A percentile compares a stretch with the other conserved stretches of the same genome.
phyloP scores from a whole-genome alignment of 495 filamentous ascomycete genomes.

The Trichoderma erinaceum region DNA sequence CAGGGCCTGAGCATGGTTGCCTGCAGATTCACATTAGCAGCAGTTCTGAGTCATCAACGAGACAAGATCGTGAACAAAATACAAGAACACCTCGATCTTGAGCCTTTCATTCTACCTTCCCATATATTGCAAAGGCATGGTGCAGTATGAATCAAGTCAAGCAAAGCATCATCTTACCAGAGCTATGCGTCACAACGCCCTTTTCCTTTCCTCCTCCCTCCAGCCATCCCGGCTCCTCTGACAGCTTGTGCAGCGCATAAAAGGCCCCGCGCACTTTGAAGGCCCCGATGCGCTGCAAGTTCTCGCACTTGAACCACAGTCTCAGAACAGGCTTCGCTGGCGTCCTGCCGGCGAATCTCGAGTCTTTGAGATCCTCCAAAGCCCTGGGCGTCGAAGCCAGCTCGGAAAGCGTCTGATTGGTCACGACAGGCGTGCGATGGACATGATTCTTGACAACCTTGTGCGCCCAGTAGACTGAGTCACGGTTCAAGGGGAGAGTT shows the following conservation, averaged over 20 bases:
- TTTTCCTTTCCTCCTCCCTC: constrained; percentile 43
- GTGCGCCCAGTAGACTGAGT: constrained; percentile 64
- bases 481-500: constrained; percentile 57
- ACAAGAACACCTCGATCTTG: not conserved
- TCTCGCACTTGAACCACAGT: constrained; percentile 96
- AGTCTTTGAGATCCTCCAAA: constrained; percentile 45
- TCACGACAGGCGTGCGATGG: constrained; percentile 78
- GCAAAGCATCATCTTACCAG: constrained; percentile 49
- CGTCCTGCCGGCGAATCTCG: constrained; percentile 49
- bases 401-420: constrained; percentile 61
- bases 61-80: not conserved
- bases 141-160: constrained; percentile 14
- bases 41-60: not conserved
- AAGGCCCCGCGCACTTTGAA: constrained; percentile 93
- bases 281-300: constrained; percentile 82
- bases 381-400: constrained; percentile 69
- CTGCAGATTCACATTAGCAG: constrained; percentile 33
- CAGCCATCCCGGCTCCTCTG: constrained; percentile 54
- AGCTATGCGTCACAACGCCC: constrained; percentile 89
- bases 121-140: not conserved
- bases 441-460: constrained; percentile 65
- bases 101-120: not conserved
- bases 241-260: constrained; percentile 73
- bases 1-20: constrained; percentile 95
- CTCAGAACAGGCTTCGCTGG: constrained; percentile 60